Base-by-base conservation (phyloP, 75 land plant species). In the Pinus albicaulis region DNA sequence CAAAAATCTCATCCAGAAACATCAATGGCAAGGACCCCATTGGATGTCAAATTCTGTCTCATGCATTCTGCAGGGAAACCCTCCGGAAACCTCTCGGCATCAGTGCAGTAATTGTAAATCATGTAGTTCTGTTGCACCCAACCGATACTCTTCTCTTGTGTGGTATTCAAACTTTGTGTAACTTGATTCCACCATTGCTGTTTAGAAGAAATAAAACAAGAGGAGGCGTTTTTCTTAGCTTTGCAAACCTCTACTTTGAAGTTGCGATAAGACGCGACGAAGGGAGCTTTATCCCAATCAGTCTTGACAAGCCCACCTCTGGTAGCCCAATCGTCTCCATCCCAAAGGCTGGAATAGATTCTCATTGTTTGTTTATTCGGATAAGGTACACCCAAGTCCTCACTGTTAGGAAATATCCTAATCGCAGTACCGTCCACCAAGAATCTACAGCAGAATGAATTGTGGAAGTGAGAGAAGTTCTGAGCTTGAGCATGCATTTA, bases 281-380 rank as follows among this genome's bases (percentile, higher is more conserved):
- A 73, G 58, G 74, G 74, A 13, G 74, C 25, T 4, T 52, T 13
- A 25, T 19, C 22, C 74, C 74, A 73, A 34, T 73, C 5, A 17
- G 11, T 73, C 28, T 73, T 73, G 14, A 23, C 74, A 24, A 73
- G 19, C 11, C 81, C 81, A 13, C 78, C 80, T 20, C 48, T 24
- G 14, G 81, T 80, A 3, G 81, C 80, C 81, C 81, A 80, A 15
- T 62, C 48, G 3, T 77, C 80, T 14, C 71, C 80, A 77, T 80
- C 55, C 80, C 81, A 80, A n/a, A 77, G 38, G 66, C 80, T 77
- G 3, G 56, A 19, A 7, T n/a, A 61, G 12, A 76, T 28, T 22
- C 81, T 26, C 81, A 80, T 60, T 5, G 71, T 31, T 55, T 80
- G 69, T 13, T 41, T 38, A 2, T 77, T 26, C 2, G 56, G 69